Evolutionary conservation across 148 eudicot genomes (phyloP).

Genomic region (Dianthus caryophyllus): DNA sequence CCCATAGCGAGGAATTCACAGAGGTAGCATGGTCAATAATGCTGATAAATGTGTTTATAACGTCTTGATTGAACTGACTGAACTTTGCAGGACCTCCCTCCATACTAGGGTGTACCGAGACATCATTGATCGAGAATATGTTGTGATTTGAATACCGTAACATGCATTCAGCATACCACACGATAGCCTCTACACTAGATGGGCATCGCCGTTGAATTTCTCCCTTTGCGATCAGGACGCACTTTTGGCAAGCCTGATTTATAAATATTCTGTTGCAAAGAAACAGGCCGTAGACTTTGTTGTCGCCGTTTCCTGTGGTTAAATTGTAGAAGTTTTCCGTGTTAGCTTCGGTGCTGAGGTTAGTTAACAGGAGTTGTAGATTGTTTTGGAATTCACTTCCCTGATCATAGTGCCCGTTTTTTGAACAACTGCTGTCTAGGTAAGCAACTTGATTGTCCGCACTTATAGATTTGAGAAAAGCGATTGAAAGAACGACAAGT

Average conservation of each 20-base stretch:
- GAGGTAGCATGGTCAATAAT: conserved; percentile 2
- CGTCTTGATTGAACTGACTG: conserved; percentile 17
- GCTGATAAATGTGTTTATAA: conserved; percentile 16
- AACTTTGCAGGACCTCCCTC: not conserved
- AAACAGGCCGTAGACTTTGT: conserved; percentile 27
- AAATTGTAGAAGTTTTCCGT: conserved; percentile 23
- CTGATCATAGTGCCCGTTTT: conserved; percentile 10
- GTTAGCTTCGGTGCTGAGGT: conserved; percentile 18
- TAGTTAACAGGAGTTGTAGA: conserved; percentile 14
- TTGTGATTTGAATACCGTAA: conserved; percentile 20
- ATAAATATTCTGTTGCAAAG: conserved; percentile 13
- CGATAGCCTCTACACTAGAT: conserved; percentile 19
- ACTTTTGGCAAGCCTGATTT: conserved; percentile 21
- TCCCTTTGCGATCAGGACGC: conserved; percentile 19
- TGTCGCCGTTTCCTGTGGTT: conserved; percentile 10
- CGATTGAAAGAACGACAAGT: conserved; percentile 2
- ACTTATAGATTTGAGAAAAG: not conserved
- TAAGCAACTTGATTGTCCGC: conserved; percentile 21
- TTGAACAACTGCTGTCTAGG: conserved; percentile 16
- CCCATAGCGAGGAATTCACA: conserved; percentile 13
- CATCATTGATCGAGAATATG: conserved; percentile 20
- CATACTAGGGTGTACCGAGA: not conserved
- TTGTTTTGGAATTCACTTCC: conserved; percentile 21
- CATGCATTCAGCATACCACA: conserved; percentile 29
- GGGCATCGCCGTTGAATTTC: conserved; percentile 22